phyloP scores from a whole-genome alignment of 1,284 basidiomycete genomes.

The Melampsora americana region DNA sequence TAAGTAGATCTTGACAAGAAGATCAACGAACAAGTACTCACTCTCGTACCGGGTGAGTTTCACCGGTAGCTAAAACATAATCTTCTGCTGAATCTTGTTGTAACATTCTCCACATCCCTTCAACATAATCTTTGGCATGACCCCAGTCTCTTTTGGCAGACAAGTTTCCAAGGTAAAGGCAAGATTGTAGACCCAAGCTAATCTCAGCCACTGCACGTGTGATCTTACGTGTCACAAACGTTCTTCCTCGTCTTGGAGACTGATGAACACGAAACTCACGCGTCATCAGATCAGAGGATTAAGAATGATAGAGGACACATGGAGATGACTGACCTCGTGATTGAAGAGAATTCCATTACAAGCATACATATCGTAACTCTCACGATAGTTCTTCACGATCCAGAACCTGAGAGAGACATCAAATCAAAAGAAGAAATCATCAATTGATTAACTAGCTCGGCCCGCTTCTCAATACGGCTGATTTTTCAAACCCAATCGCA shows the following conservation, averaged over 20 bases:
- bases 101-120: constrained; percentile 92
- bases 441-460: background rate
- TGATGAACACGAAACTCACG: background rate
- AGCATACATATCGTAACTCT: constrained; percentile 81
- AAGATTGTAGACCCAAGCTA: constrained; percentile 73
- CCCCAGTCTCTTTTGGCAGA: constrained; percentile 92
- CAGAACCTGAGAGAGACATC: constrained; percentile 65
- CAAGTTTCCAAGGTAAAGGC: constrained; percentile 82
- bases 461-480: background rate
- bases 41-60: constrained; percentile 84
- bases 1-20: background rate
- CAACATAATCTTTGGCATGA: constrained; percentile 79
- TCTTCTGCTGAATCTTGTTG: constrained; percentile 76
- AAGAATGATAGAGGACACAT: background rate
- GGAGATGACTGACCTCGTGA: constrained; percentile 61
- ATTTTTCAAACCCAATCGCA: constrained; percentile 51
- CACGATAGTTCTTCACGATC: constrained; percentile 83
- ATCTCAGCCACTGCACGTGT: constrained; percentile 84
- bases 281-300: background rate
- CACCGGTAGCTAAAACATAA: constrained; percentile 85
- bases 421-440: background rate
- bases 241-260: constrained; percentile 81
- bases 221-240: constrained; percentile 91
- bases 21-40: constrained; percentile 2
- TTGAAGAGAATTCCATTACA: constrained; percentile 83